Evolutionary conservation across 768 basidiomycete genomes (phyloP), one percentile per base, ranked within the genome.

Genomic region (Cubamyces lactineus): DNA sequence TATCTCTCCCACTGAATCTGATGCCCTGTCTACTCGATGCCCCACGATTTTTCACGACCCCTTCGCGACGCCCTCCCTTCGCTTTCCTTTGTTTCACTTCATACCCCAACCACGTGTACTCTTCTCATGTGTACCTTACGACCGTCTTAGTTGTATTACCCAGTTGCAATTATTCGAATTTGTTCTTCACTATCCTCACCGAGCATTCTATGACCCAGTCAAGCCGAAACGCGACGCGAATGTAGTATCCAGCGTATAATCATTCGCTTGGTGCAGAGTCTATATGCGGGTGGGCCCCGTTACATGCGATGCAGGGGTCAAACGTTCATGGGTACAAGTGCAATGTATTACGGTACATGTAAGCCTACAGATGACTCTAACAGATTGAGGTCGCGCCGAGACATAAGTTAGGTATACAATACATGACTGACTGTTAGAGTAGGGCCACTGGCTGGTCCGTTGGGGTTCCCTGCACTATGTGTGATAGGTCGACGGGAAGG

Each of bases 341-440:
- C 53, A 40, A 12, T 61, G 46, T 40, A 55, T 55, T 55, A 61
- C 52, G 38, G 53, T 62, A 62, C 54, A 62, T 60, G 47, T 50
- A 61, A 63, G 57, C 63, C 53, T 64, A 59, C 58, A 64, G 51
- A 59, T 61, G 53, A 57, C 54, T 62, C 65, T 63, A 66, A 59
- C 61, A 63, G 50, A 45, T 40, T 24, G 50, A 11, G 55, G 38
- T 34, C 50, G 55, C 38, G 47, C 39, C 48, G 54, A 45, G 53
- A 53, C 42, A 66, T 66, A 66, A 66, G 57, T 66, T 66, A 66
- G 56, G 53, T 62, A 59, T 66, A 66, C 61, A 46, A 66, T 66
- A 66, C 61, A 66, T 52, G 52, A 34, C 34, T 46, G 28, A 26
- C 48, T 56, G 61, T 51, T 59, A 62, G 57, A 48, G 57, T 66